phyloP scores from a whole-genome alignment of 2,329 filamentous ascomycete species.

The Aspergillus sp. region DNA sequence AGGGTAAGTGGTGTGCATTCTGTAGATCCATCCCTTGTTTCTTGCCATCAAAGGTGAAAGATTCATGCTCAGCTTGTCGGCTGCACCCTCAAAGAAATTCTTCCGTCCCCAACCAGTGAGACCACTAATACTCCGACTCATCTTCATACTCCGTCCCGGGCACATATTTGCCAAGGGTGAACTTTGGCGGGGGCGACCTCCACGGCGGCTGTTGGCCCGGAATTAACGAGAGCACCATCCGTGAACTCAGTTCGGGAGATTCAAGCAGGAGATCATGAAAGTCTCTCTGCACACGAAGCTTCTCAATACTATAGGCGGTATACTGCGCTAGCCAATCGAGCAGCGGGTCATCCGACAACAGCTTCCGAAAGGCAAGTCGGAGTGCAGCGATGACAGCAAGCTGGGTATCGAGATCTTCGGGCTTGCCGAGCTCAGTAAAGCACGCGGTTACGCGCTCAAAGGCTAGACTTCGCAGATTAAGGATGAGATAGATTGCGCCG shows the following conservation, averaged over 20 bases:
- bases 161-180: background rate
- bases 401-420: constrained; percentile 1
- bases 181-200: too few species aligned
- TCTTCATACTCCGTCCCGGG: background rate
- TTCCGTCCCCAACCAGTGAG: background rate
- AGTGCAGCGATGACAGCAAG: constrained; percentile 5
- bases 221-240: constrained; percentile 15
- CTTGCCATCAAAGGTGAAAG: background rate
- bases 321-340: constrained; percentile 19
- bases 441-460: constrained; percentile 14
- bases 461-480: constrained; percentile 16
- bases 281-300: constrained; percentile 7
- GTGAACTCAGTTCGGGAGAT: constrained; percentile 7
- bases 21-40: background rate
- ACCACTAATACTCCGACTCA: too few species aligned
- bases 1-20: background rate
- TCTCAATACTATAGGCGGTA: constrained; percentile 4
- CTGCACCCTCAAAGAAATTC: too few species aligned
- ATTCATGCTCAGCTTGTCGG: background rate
- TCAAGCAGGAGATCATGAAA: constrained; percentile 17
- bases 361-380: constrained; percentile 1
- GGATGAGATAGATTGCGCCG: constrained; percentile 17
- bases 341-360: background rate
- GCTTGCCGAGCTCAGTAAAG: background rate
- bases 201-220: too few species aligned